Evolutionary conservation across 352 stramenopile genomes (phyloP), one percentile per base, ranked within the genome.

Genomic region (Phytophthora fragariaefolia): DNA sequence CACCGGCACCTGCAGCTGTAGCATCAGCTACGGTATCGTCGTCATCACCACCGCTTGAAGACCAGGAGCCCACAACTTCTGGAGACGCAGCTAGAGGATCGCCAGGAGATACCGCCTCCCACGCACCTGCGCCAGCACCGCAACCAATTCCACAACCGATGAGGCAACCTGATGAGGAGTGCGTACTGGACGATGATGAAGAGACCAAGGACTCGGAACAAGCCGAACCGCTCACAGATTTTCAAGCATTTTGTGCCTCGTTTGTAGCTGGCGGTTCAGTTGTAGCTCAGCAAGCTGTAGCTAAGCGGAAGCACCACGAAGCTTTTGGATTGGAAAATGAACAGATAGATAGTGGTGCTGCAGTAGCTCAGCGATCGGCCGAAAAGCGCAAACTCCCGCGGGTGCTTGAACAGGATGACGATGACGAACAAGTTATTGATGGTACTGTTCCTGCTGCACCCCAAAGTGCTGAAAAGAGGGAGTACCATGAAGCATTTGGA

Each of bases 191-290:
- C 15, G 47, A 64, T 36, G 30, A 58, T 4, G 49, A 73, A 50
- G 50, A 75, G 20, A 66, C 45, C 6, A 65, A 71, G 27, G 59
- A 60, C 6, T 47, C 45, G 2, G 52, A 63, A 30, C 45, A 38
- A 55, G 32, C 2, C 40, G 49, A 58, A 42, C 24, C 28, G 18
- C 36, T 49, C 12, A 50, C 67, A 18, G 59, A 68, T 61, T 79
- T 79, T 43, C 50, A 73, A 27, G 59, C 55, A 32, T 79, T 76
- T 66, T 79, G 72, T 26, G 58, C 58, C 48, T 72, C 68, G n/a
- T 79, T 79, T 61, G 72, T 46, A 53, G 22, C 30, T 17, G 71
- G 71, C 40, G 58, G 63, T 20, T 69, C 67, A 60, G 55, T 54
- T 34, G 58, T 58, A 56, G 71, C 67, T 24, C 40, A 56, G 55